Percentiles rank a stretch among this genome's conserved stretches.
phyloP scores from a whole-genome alignment of 2,329 filamentous ascomycete species.

The Tolypocladium endophyticum region DNA sequence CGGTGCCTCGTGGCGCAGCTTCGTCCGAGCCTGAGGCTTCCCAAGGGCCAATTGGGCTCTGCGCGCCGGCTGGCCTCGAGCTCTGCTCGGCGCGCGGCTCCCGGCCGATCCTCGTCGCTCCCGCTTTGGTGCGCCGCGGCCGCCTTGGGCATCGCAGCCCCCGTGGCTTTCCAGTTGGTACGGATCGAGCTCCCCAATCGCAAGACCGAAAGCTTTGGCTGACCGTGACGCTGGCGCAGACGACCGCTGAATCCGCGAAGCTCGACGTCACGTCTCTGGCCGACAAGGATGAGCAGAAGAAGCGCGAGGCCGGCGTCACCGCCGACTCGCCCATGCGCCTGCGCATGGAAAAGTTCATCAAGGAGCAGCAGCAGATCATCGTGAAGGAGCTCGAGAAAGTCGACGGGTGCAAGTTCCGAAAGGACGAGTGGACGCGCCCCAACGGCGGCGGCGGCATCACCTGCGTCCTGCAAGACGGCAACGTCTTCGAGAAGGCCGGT shows the following conservation, averaged over 20 bases:
- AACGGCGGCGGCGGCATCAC: slow-evolving; percentile 89
- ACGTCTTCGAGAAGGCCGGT: slow-evolving; percentile 95
- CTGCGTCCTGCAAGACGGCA: slow-evolving; percentile 89
- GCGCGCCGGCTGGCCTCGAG: slow-evolving; percentile 14
- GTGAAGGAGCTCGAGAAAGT: slow-evolving; percentile 72
- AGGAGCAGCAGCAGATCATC: slow-evolving; percentile 82
- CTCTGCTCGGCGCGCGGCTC: slow-evolving; percentile 9
- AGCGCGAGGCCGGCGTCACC: slow-evolving; percentile 58
- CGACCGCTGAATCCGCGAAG: slow-evolving; percentile 28
- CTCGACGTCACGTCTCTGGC: slow-evolving; percentile 64
- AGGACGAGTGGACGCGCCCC: slow-evolving; percentile 79
- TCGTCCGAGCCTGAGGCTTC: slow-evolving; percentile 11
- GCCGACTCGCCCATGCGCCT: slow-evolving; percentile 87
- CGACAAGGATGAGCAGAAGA: slow-evolving; percentile 72
- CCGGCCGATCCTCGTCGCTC: slow-evolving; percentile 8
- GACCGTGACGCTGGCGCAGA: slow-evolving; percentile 21
- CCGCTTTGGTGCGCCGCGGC: slow-evolving; percentile 23
- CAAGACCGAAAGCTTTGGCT: slow-evolving; percentile 2
- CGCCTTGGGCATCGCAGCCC: slow-evolving; percentile 39
- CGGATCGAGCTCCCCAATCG: slow-evolving; percentile 7
- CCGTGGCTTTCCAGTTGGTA: slow-evolving; percentile 51
- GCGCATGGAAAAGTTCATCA: slow-evolving; percentile 95
- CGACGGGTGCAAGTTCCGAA: slow-evolving; percentile 71
- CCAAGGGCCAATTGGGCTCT: slow-evolving; percentile 15
- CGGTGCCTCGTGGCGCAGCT: slow-evolving; percentile 19